Base-by-base conservation (phyloP, 1,284 basidiomycete genomes). In the Clitocybe nebularis region DNA sequence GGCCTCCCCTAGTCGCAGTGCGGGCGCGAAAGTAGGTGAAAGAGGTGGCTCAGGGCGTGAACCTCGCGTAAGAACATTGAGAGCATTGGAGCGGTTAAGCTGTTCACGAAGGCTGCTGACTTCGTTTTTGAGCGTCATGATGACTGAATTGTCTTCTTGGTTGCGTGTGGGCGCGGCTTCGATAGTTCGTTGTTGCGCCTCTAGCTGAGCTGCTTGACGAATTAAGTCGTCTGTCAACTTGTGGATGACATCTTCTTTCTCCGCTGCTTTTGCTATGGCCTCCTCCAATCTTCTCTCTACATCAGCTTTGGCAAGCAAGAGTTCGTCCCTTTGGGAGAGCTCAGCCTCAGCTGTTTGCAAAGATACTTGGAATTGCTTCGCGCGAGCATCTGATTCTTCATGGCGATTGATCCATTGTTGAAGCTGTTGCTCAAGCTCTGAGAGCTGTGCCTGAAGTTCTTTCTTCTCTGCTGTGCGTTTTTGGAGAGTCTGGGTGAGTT, bases 401-500 rank as follows among this genome's bases (percentile, higher is more conserved):
- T 96, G 86, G 51, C 89, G 88, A 48, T 77, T 75, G 51, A 86
- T 79, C 88, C 93, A 96, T 42, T 81, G 78, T 47, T 83, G 78
- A 34, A 99, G 70, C 61, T 95, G 90, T 47, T 83, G 78, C 67
- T 98, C 92, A 30, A 98, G 74, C 36, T 87, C 81, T 14, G 71
- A 64, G 28, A 99, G 73, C 57, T 84, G 83, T 21, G 67, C 68
- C 51, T 88, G 83, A 28, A 99, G 71, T 47, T 84, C 84, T 67
- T 93, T 95, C 73, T 92, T 95, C 70, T 99, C 95, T 50, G 81
- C 80, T 6, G 86, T 94, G 29, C 95, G 84, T 60, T 80, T 87
- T 65, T 99, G 96, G 11, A 99, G 75, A n/a, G 73, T 84, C 63
- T 99, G 96, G 0, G 96, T 99, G 54, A 99, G 86, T 63, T 99